phyloP scores from a whole-genome alignment of 768 basidiomycete species.

The Serendipita sp. region DNA sequence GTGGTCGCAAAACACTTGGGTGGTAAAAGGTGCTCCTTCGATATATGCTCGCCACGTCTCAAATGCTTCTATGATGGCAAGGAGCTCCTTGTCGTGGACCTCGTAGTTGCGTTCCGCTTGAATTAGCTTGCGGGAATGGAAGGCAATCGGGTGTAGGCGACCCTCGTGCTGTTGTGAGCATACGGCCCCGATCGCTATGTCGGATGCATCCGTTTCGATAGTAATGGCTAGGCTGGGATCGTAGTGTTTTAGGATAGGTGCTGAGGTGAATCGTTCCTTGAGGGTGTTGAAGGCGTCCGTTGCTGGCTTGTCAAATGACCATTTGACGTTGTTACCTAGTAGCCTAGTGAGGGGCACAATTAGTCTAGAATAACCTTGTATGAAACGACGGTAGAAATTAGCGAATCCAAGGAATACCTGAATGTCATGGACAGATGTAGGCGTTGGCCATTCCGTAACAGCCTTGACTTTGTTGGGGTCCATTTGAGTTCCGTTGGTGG shows the following conservation, averaged over 20 bases:
- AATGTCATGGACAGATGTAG: constrained; percentile 20
- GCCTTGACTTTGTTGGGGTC: constrained; percentile 25
- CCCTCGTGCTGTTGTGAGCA: constrained; percentile 8
- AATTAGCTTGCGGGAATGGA: not conserved
- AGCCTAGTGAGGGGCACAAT: constrained; percentile 11
- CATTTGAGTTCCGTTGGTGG: constrained; percentile 22
- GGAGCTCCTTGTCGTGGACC: constrained; percentile 15
- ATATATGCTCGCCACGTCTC: constrained; percentile 10
- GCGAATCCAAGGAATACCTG: constrained; percentile 30
- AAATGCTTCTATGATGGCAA: constrained; percentile 13
- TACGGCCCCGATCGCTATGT: constrained; percentile 10
- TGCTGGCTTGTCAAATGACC: not conserved
- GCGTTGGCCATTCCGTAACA: constrained; percentile 24
- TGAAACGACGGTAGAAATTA: constrained; percentile 31
- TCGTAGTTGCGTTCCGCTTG: constrained; percentile 13
- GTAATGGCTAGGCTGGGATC: not conserved
- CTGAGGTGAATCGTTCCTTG: constrained; percentile 10
- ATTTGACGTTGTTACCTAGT: constrained; percentile 12
- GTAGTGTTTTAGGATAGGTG: constrained; percentile 11
- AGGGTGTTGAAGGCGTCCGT: not conserved
- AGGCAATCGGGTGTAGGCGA: not conserved
- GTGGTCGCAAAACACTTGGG: constrained; percentile 11
- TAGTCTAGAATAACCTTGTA: constrained; percentile 20
- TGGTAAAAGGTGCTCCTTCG: constrained; percentile 6
- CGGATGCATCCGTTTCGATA: constrained; percentile 11